Evolutionary conservation across 169 alveolate species (phyloP).

Genomic region (Plasmodium relictum): DNA sequence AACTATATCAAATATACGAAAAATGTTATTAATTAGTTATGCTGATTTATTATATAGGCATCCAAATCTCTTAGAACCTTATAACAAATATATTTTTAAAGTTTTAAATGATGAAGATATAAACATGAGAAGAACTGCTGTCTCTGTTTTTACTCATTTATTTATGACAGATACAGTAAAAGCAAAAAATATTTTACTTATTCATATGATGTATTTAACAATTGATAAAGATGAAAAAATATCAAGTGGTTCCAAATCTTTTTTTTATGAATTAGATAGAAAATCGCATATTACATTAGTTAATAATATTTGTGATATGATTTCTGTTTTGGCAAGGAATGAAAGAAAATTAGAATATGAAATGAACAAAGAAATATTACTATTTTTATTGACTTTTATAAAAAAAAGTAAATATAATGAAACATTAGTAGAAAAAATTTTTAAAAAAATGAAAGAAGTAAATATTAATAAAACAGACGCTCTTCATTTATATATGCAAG

Average conservation of each 20-base stretch:
- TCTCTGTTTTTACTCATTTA: slow-evolving; percentile 86
- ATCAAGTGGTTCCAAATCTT: slow-evolving; percentile 82
- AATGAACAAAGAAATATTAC: slow-evolving; percentile 54
- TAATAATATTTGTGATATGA: slow-evolving; percentile 71
- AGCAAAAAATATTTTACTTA: slow-evolving; percentile 83
- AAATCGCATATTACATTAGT: slow-evolving; percentile 56
- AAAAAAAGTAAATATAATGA: slow-evolving; percentile 75
- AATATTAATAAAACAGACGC: slow-evolving; percentile 54
- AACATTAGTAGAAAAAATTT: slow-evolving; percentile 64
- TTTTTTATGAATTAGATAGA: slow-evolving; percentile 79
- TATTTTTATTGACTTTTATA: slow-evolving; percentile 44
- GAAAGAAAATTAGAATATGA: slow-evolving; percentile 41
- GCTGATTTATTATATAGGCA: slow-evolving; percentile 86
- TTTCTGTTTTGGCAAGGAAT: slow-evolving; percentile 44
- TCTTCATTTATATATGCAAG: slow-evolving; percentile 59
- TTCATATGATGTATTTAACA: slow-evolving; percentile 85
- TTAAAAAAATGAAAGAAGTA: slow-evolving; percentile 72
- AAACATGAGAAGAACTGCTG: slow-evolving; percentile 84
- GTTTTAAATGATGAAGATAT: slow-evolving; percentile 80
- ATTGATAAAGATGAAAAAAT: slow-evolving; percentile 80
- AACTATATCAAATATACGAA: slow-evolving; percentile 66
- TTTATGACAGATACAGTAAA: slow-evolving; percentile 88
- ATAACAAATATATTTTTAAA: slow-evolving; percentile 80
- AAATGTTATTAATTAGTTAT: slow-evolving; percentile 84
- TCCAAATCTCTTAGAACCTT: slow-evolving; percentile 88